Evolutionary conservation across 73 alveolate genomes (phyloP).

Genomic region (Symbiodinium pilosum): DNA sequence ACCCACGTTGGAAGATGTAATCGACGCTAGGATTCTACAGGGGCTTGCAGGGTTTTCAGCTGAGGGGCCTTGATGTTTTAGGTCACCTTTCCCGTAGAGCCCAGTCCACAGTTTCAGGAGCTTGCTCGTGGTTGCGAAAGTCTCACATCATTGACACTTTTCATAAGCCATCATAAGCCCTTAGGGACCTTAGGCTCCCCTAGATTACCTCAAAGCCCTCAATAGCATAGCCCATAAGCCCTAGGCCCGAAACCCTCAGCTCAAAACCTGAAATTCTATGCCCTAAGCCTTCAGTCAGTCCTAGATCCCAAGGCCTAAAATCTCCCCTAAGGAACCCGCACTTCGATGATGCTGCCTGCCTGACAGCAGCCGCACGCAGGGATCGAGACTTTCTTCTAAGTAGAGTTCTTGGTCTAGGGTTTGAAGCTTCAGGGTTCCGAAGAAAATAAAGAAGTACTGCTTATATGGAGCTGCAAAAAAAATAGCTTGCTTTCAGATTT

Average conservation of each 20-base stretch:
- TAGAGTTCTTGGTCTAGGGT: too few relatives aligned
- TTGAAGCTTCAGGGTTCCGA: too few relatives aligned
- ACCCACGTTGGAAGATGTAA: too few relatives aligned
- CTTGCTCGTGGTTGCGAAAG: neutral
- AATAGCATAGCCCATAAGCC: neutral
- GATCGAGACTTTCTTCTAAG: too few relatives aligned
- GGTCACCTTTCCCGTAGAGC: neutral
- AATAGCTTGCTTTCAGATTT: too few relatives aligned
- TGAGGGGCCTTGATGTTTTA: neutral
- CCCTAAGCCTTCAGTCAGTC: too few relatives aligned
- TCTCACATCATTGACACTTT: too few relatives aligned
- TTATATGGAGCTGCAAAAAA: too few relatives aligned
- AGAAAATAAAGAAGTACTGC: too few relatives aligned
- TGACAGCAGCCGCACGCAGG: too few relatives aligned
- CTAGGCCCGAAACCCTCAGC: neutral
- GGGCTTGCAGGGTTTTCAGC: neutral
- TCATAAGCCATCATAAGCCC: neutral
- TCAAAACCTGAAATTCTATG: neutral
- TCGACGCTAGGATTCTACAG: too few relatives aligned
- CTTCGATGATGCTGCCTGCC: neutral
- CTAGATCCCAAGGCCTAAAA: neutral
- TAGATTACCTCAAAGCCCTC: neutral
- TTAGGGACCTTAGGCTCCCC: neutral
- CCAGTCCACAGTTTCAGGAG: neutral
- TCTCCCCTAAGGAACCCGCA: neutral